A percentile compares a stretch with the other conserved stretches of the same genome.
Conservation (phyloP, 1,139 yeast species). For the Candida tropicalis region DNA sequence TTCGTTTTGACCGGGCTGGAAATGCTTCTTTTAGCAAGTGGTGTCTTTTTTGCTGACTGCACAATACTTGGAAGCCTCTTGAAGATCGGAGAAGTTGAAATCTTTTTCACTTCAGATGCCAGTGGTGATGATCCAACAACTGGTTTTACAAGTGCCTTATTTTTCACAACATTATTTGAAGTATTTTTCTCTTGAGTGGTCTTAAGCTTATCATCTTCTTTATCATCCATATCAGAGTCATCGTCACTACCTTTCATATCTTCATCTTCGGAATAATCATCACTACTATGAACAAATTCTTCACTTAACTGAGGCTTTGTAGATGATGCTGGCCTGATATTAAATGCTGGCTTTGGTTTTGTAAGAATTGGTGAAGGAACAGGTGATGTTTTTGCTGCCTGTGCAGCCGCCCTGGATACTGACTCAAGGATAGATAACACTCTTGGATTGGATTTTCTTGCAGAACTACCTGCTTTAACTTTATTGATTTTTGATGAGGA, state of each 20-base stretch:
- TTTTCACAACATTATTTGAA: too few relatives aligned
- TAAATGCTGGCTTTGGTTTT: conserved; percentile 1
- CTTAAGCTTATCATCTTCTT: not conserved
- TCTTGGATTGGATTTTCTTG: conserved; percentile 1
- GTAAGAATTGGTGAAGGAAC: conserved; percentile 1
- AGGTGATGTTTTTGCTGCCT: not conserved
- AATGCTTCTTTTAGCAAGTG: not conserved
- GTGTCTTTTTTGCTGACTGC: not conserved
- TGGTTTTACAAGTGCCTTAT: not conserved
- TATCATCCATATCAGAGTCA: not conserved
- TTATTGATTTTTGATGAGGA: not conserved
- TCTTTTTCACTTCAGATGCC: not conserved
- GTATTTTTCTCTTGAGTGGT: not conserved
- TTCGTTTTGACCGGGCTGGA: not conserved
- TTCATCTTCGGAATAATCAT: conserved; percentile 1
- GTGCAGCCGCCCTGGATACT: not conserved
- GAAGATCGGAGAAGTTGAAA: not conserved
- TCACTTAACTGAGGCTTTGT: not conserved
- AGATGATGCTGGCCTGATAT: not conserved
- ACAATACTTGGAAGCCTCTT: not conserved
- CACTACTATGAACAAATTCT: conserved; percentile 4
- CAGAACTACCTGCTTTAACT: not conserved
- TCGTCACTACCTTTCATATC: not conserved
- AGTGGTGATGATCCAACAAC: not conserved
- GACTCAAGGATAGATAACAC: conserved; percentile 3